Evolutionary conservation across 2,329 filamentous ascomycete species (phyloP), one percentile per base, ranked within the genome.

Genomic region (Sporothrix mexicana): DNA sequence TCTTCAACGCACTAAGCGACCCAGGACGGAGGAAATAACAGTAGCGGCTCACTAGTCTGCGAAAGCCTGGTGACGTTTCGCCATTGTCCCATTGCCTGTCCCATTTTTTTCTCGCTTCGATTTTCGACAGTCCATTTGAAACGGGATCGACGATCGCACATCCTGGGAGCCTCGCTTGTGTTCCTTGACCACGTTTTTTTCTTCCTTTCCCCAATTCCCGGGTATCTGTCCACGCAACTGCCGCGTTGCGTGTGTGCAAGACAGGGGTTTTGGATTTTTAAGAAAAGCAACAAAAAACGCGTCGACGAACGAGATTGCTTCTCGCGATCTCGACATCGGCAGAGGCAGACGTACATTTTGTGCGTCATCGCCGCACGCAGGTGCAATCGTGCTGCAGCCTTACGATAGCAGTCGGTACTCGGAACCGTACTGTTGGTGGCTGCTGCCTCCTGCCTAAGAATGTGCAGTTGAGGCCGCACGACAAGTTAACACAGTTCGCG

Each of bases 1-100:
- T 62, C 41, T 25, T 66, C 41, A 45, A 47, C 61, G 61, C 61
- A 66, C 61, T 66, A 66, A 17, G 41, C 61, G 61, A 45, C 41
- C n/a, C 41, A 47, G 20, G 4, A 47, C 61, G 12, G 36, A 23
- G 61, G 41, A 66, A 66, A 23, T 20, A 25, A 12, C 61, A 47
- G 41, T 66, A 47, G 61, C 41, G 41, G 61, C 61, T 47, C 41
- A 20, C 61, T 66, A 66, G 61, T 20, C n/a, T 45, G 25, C 17
- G 3, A 8, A 23, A 7, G 51, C 51, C 47, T 55, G 20, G 41
- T 47, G 61, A 66, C 61, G 61, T 64, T 64, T 64, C 36, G 59
- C 59, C 36, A 45, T 64, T 64, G 36, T 45, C 36, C 59, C 36
- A 23, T 66, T 71, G 62, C 62, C 30, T 55, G 49, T 68, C 23